phyloP scores from a whole-genome alignment of 352 stramenopile genomes.

The Phytophthora sp. region DNA sequence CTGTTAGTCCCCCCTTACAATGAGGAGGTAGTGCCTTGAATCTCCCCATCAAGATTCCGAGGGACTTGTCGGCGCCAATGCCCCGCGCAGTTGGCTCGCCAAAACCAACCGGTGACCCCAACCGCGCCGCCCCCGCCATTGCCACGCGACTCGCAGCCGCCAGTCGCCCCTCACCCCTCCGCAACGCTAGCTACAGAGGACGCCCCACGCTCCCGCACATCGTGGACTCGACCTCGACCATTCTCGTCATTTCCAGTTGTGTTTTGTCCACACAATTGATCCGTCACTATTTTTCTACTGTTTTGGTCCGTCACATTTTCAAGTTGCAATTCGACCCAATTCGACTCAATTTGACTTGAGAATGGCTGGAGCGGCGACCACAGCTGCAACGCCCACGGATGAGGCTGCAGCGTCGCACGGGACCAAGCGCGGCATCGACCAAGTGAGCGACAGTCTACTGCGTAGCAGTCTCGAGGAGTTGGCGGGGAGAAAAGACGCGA shows the following conservation, averaged over 20 bases:
- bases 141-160: not conserved
- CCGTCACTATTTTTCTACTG: too few relatives aligned
- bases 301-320: too few relatives aligned
- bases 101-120: conserved; percentile 65
- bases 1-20: conserved; percentile 82
- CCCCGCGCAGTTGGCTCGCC: conserved; percentile 60
- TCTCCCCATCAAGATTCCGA: conserved; percentile 85
- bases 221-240: conserved; percentile 27
- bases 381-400: conserved; percentile 45
- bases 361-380: conserved; percentile 62
- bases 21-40: conserved; percentile 79
- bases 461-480: conserved; percentile 49
- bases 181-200: conserved; percentile 4
- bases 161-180: conserved; percentile 13
- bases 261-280: too few relatives aligned
- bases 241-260: conserved; percentile 78
- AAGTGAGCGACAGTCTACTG: conserved; percentile 27
- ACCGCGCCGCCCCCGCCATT: conserved; percentile 1
- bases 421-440: conserved; percentile 38
- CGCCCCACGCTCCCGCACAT: conserved; percentile 3
- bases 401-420: conserved; percentile 18
- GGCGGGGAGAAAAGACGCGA: conserved; percentile 33
- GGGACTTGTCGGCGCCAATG: conserved; percentile 45
- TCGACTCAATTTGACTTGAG: conserved; percentile 4
- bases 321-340: conserved; percentile 53